Evolutionary conservation across 345 rosid genomes (phyloP).

Genomic region (Draba incana): DNA sequence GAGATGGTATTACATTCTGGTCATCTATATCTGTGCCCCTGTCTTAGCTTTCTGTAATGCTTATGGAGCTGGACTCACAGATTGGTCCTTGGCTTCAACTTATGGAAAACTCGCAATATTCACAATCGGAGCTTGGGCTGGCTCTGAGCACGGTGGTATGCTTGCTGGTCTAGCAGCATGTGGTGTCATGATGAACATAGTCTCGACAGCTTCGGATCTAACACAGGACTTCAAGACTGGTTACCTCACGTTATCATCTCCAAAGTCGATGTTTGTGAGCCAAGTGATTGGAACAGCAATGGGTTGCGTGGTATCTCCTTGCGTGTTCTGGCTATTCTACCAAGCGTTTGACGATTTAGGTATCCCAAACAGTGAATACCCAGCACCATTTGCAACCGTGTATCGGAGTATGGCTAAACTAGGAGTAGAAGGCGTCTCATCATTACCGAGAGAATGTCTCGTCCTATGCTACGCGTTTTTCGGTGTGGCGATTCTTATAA

Average conservation of each 20-base stretch:
- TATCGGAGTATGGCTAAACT: slow-evolving; percentile 65
- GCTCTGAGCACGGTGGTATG: slow-evolving; percentile 64
- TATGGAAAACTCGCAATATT: slow-evolving; percentile 85
- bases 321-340: slow-evolving; percentile 84
- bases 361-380: slow-evolving; percentile 49
- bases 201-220: slow-evolving; percentile 82
- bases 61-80: slow-evolving; percentile 86
- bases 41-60: slow-evolving; percentile 80
- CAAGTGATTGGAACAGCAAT: slow-evolving; percentile 83
- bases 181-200: slow-evolving; percentile 93
- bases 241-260: slow-evolving; percentile 80
- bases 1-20: slow-evolving; percentile 72
- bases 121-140: slow-evolving; percentile 76
- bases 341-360: slow-evolving; percentile 73
- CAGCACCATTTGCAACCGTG: slow-evolving; percentile 65
- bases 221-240: slow-evolving; percentile 91
- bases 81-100: slow-evolving; percentile 84
- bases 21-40: slow-evolving; percentile 68
- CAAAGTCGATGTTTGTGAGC: slow-evolving; percentile 73
- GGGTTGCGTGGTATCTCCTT: slow-evolving; percentile 79
- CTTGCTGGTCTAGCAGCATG: slow-evolving; percentile 82
- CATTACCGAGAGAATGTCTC: slow-evolving; percentile 77
- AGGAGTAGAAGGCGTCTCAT: slow-evolving; percentile 72
- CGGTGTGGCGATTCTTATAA: slow-evolving; percentile 58
- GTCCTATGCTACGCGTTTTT: slow-evolving; percentile 64